Evolutionary conservation across 2,329 filamentous ascomycete species (phyloP), one percentile per base, ranked within the genome.

Genomic region (Botrytis fabae): DNA sequence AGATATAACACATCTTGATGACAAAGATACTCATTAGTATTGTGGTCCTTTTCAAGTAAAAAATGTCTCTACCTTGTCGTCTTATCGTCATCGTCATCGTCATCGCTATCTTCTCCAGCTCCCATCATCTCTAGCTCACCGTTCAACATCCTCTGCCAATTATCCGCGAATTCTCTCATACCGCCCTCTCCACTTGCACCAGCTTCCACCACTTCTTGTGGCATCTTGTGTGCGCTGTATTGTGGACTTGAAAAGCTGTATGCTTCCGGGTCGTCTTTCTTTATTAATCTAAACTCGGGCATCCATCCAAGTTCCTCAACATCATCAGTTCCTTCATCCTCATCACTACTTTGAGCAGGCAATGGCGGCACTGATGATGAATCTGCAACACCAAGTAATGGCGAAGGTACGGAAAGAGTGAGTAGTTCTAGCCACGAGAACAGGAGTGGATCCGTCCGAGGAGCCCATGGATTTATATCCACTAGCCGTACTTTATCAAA

Each of bases 391-490:
- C 89, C 89, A 42, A 90, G 84, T 25, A 90, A 81, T 1, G 88
- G 87, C 61, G 83, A 81, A 1, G 89, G 87, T 14, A 92, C 89
- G 51, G 90, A 86, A 84, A 93, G 88, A 0, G 88, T 90, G 73
- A 98, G 85, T 59, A 99, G 86, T 83, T 98, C 95, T 75, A 92
- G 81, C 96, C 96, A 99, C 61, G 90, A 91, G 81, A 97, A 99
- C 1, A 98, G 85, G 62, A 98, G 82, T 7, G 93, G 92, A 83
- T 99, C 96, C 0, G 96, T 99, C 74, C 93, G 86, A 60, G 90
- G 88, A 1, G 95, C 95, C 93, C 95, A 99, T 0, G 96, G 94
- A 79, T 98, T 98, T 79, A 99, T 92, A 80, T 99, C 96, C 66
- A 99, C 91, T 18, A 99, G 85, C 2, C 97, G 93, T 82, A 79